Evolutionary conservation across 768 basidiomycete genomes (phyloP).

Genomic region (Mycena rebaudengoi): DNA sequence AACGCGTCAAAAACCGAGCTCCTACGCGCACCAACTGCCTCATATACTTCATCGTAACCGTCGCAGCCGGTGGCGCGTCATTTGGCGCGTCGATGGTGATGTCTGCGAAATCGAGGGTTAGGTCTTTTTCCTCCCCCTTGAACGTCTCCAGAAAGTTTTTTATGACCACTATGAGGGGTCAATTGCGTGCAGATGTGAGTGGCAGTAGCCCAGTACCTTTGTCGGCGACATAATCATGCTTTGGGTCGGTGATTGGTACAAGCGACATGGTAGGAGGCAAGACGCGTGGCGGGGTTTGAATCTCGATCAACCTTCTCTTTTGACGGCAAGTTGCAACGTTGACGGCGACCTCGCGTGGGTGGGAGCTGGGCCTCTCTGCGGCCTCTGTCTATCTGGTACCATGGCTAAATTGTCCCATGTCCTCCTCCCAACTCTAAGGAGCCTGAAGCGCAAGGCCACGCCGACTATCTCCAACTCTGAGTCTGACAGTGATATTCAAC

Average conservation of each 20-base stretch:
- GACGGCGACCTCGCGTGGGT: not conserved
- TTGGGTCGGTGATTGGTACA: constrained; percentile 61
- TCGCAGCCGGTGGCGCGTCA: constrained; percentile 41
- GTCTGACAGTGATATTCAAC: too few relatives aligned
- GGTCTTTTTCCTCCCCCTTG: constrained; percentile 71
- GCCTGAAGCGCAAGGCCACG: too few relatives aligned
- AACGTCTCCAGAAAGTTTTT: constrained; percentile 75
- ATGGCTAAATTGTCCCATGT: not conserved
- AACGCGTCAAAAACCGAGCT: constrained; percentile 36
- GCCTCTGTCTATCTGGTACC: too few relatives aligned
- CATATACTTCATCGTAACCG: constrained; percentile 77
- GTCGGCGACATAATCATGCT: constrained; percentile 76
- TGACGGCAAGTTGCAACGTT: not conserved
- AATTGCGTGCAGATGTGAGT: constrained; percentile 7
- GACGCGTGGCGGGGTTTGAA: constrained; percentile 31
- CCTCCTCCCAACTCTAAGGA: too few relatives aligned
- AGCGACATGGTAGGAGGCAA: constrained; percentile 65
- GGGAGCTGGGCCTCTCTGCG: too few relatives aligned
- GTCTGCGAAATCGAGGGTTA: constrained; percentile 71
- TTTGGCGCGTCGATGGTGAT: constrained; percentile 70
- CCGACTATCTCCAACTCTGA: too few relatives aligned
- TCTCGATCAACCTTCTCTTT: constrained; percentile 38
- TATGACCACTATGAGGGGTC: constrained; percentile 63
- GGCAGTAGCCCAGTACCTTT: constrained; percentile 54
- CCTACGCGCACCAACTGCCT: constrained; percentile 73